Evolutionary conservation across 257 asterid species (phyloP), one percentile per base, ranked within the genome.

Genomic region (Coffea canephora): DNA sequence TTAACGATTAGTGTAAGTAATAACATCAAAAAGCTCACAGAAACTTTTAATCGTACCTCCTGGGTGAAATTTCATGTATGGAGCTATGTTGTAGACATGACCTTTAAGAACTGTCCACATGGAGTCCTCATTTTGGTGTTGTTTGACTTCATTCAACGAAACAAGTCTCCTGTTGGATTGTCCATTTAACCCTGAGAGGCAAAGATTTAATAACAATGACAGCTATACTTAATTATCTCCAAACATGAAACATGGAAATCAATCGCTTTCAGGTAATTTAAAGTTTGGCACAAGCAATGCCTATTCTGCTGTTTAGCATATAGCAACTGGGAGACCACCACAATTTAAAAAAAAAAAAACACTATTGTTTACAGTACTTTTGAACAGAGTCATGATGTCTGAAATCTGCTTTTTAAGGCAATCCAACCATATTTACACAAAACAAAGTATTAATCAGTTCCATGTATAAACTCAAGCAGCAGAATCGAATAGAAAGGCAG

Each of bases 71-170:
- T 93, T 95, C 96, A 93, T 90, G 84, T 93, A 95, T 50, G 99
- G 97, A 61, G 95, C 73, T 81, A 95, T 84, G 83, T 95, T 93
- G 89, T 95, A 95, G 71, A 95, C 98, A 69, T 89, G 94, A 3
- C 99, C 97, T 90, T 93, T 93, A 21, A 95, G 93, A 84, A 92
- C 97, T 77, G 99, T 95, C 99, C 99, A 95, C 99, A 95, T 91
- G 78, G 93, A 85, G 75, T 84, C 97, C 84, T 82, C 98, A 71
- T 89, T 88, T 83, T 88, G 89, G 85, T 95, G 91, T 69, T 93
- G 92, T 80, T 90, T 95, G 82, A 95, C 98, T 86, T 95, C 99
- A 71, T 79, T 87, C 86, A 91, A 52, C 73, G 98, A 78, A 85
- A 95, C 85, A 57, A 89, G 90, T 81, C 97, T 92, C 82, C 25